Conservation (phyloP, 176 grass and related monocot species). For the Chrysopogon serrulatus region DNA sequence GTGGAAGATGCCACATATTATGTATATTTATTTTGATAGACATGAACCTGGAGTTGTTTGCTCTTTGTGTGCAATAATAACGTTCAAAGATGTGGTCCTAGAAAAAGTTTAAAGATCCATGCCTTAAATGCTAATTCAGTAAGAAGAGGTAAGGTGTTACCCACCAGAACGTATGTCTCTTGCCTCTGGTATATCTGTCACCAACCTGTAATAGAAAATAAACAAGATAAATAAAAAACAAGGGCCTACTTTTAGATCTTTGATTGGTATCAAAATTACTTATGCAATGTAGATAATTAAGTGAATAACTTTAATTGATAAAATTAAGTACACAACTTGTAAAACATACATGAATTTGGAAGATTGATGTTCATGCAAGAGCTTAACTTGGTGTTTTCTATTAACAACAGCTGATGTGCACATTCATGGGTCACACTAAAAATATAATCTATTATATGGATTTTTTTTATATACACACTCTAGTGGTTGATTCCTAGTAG, state of each 20-base stretch:
- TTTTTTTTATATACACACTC: conserved; percentile 14
- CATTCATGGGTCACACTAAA: background rate
- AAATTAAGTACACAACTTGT: background rate
- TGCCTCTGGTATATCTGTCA: conserved; percentile 87
- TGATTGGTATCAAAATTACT: conserved; percentile 10
- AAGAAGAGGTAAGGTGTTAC: conserved; percentile 43
- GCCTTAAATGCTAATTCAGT: conserved; percentile 20
- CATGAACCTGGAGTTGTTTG: background rate
- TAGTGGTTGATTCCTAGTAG: background rate
- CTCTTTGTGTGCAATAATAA: background rate
- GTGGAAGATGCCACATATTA: background rate
- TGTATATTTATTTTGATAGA: background rate
- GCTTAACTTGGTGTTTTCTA: background rate
- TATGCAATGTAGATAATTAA: conserved; percentile 4
- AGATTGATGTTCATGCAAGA: conserved; percentile 1
- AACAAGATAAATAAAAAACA: conserved; percentile 23
- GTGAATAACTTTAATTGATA: background rate
- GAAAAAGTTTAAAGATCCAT: background rate
- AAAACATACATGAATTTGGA: conserved; percentile 4
- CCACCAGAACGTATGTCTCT: conserved; percentile 64
- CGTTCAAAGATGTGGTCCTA: background rate
- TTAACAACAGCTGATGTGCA: background rate
- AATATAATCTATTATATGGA: background rate
- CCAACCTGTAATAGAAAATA: conserved; percentile 59
- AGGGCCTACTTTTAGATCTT: conserved; percentile 21